Base-by-base conservation (phyloP, 208 protist genomes). In the Trypanosoma theileri region DNA sequence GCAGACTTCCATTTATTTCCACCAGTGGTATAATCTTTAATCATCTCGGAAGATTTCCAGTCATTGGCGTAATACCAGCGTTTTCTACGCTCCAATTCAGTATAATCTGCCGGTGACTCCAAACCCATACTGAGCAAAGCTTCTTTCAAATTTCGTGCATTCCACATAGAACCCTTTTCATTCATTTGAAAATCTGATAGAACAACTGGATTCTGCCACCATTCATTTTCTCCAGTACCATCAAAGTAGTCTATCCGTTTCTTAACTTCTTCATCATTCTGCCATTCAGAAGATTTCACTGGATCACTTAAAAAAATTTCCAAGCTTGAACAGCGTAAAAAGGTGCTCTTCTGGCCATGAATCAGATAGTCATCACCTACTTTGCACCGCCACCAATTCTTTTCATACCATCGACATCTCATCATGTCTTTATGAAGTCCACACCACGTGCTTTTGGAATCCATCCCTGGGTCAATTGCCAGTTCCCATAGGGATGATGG, bases 381-480 rank as follows among this genome's bases (percentile, higher is more conserved):
- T 14, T 57, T 58, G 28, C 64, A 68, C 52, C 77, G 77, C 75
- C 75, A 80, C 75, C 75, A 80, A 51, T 80, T 71, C 12, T 61
- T 35, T 61, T 56, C 19, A 22, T 61, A 69, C 71, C 71, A 76
- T 4, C 63, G 19, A 42, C 28, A 45, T 31, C 71, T 50, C 48
- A 58, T 21, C 19, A 71, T 21, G 13, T 58, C 62, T 7, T 76
- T 63, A 35, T 61, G 56, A 22, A 59, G 41, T 42, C 61, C 71
- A 59, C 71, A 76, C 55, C 53, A 69, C 16, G 51, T 69, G 52
- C 56, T 67, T 26, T 71, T 70, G 4, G 31, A 17, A 19, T 60
- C 66, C 12, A n/a, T 48, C 9, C 57, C 55, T 40, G 71, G 71
- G 28, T 76, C 66, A 40, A 64, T 55, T 19, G 46, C 53, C 24